Evolutionary conservation across 768 basidiomycete genomes (phyloP).

Genomic region (Coprinopsis sp.): DNA sequence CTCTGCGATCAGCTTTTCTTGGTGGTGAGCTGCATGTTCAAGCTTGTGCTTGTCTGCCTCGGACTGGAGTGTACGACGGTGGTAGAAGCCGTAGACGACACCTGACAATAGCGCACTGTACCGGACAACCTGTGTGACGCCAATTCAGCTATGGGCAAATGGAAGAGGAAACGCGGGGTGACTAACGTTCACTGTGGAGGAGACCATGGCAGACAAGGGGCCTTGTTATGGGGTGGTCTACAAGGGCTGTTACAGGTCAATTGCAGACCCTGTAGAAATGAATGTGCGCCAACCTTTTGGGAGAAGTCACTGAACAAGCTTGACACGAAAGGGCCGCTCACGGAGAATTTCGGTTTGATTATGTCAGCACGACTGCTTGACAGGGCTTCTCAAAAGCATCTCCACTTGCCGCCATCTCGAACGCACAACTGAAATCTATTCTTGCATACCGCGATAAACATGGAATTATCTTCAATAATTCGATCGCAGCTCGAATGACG

Average conservation of each 20-base stretch:
- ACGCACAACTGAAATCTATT: too few species aligned
- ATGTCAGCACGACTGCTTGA: conserved; percentile 34
- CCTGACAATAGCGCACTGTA: conserved; percentile 88
- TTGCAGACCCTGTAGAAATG: too few species aligned
- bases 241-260: conserved; percentile 10
- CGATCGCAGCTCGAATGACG: too few species aligned
- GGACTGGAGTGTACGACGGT: conserved; percentile 85
- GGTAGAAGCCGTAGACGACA: conserved; percentile 86
- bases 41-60: conserved; percentile 73
- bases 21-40: conserved; percentile 64
- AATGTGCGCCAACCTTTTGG: conserved; percentile 35
- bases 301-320: conserved; percentile 21
- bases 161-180: conserved; percentile 7
- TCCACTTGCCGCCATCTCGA: too few species aligned
- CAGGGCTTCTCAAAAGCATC: too few species aligned
- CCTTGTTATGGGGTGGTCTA: conserved; percentile 14
- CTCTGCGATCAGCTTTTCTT: conserved; percentile 74
- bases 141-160: not conserved
- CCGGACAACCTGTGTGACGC: conserved; percentile 70
- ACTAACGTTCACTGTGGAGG: conserved; percentile 73
- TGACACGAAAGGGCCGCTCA: conserved; percentile 19
- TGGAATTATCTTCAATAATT: too few species aligned
- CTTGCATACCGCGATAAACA: too few species aligned
- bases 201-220: conserved; percentile 57
- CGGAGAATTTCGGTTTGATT: conserved; percentile 45